Base-by-base conservation (phyloP, 306 rosid genomes). In the Medicago ruthenica region DNA sequence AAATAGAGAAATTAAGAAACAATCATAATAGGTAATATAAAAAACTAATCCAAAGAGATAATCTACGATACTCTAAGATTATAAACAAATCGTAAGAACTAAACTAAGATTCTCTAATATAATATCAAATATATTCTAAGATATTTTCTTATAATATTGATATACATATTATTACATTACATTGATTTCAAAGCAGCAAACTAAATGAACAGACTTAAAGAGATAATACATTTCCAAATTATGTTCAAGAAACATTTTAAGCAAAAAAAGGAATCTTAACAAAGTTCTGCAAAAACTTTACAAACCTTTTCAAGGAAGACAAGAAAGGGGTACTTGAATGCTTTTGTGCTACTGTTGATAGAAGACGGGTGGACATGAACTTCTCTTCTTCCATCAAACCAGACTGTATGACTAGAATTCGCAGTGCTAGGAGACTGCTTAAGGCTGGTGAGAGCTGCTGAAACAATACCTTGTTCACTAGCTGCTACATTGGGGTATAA, bases 381-480 rank as follows among this genome's bases (percentile, higher is more conserved):
- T 86, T 87, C 94, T 87, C 98, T 92, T 81, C 90, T 92, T 87
- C 97, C 89, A 84, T 90, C 98, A 73, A 81, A 92, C 97, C 97
- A 94, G 51, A 75, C 80, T 24, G 86, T 82, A 58, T 78, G 86
- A 34, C 80, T 79, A 64, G 71, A 81, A 61, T 74, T 73, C 57
- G 77, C 85, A 34, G 79, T 55, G 69, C 81, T 79, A 68, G 86
- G 67, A 60, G 91, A 86, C 82, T 65, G 89, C 80, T 85, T 84
- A 83, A 87, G 86, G 86, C 69, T 81, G 57, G 84, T 81, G 80
- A 93, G 92, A 83, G 85, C 85, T 77, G 86, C 74, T 68, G 83
- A 88, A 77, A 87, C 85, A 79, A 92, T 88, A 70, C 98, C 93
- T 78, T 83, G 88, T 42, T 85, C 98, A 60, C 86, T 76, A 73